A percentile compares a stretch with the other conserved stretches of the same genome.
Conservation (phyloP, 495 filamentous ascomycete species). For the Penicillium malachiteum region DNA sequence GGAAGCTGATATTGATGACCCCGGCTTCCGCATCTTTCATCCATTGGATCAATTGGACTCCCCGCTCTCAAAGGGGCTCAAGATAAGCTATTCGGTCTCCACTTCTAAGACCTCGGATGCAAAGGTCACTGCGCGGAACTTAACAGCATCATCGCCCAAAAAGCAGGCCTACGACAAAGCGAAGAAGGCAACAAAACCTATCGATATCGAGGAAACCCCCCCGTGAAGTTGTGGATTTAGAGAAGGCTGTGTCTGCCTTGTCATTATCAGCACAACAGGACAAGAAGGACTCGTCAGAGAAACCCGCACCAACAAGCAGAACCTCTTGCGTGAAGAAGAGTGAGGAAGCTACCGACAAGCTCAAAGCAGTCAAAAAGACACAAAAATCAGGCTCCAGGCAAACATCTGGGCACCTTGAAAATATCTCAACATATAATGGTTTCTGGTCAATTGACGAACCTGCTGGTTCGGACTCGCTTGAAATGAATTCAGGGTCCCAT, state of each 20-base stretch:
- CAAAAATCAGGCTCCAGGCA: slow-evolving; percentile 2
- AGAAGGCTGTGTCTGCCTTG: slow-evolving; percentile 20
- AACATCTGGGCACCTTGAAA: slow-evolving; percentile 27
- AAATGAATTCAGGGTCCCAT: background rate
- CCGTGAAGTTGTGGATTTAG: slow-evolving; percentile 16
- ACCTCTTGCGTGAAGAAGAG: background rate
- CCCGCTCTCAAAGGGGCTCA: slow-evolving; percentile 6
- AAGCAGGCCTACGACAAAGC: slow-evolving; percentile 1
- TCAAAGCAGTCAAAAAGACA: background rate
- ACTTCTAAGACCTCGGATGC: background rate
- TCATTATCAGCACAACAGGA: slow-evolving; percentile 14
- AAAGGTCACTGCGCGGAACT: background rate
- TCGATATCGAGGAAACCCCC: background rate
- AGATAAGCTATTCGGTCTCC: slow-evolving; percentile 22
- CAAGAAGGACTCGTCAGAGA: background rate
- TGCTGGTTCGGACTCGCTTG: slow-evolving; percentile 1
- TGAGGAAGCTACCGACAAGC: background rate
- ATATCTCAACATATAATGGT: slow-evolving; percentile 28
- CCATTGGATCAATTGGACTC: slow-evolving; percentile 2
- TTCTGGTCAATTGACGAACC: slow-evolving; percentile 34
- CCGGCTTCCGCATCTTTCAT: slow-evolving; percentile 7
- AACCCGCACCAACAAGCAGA: background rate
- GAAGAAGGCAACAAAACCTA: slow-evolving; percentile 2
- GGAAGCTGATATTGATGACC: slow-evolving; percentile 17
- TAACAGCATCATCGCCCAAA: slow-evolving; percentile 1